phyloP scores from a whole-genome alignment of 192 early-diverging fungal species.

The Chytriomyces confervae region DNA sequence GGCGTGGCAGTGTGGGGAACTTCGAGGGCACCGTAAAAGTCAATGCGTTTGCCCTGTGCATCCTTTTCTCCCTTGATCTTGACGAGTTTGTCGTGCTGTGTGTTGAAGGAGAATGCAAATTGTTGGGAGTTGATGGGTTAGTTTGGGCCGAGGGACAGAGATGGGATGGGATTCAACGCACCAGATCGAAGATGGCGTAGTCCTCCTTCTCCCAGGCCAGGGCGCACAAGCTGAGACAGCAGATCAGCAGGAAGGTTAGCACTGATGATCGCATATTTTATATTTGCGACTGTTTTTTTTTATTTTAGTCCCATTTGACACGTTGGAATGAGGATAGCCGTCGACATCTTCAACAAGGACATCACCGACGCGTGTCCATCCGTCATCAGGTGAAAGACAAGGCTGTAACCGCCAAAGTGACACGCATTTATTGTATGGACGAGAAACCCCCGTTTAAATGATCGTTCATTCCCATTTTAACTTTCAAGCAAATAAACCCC shows the following conservation, averaged over 20 bases:
- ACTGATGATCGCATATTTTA: constrained; percentile 5
- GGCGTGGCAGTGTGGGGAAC: constrained; percentile 40
- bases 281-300: constrained; percentile 1
- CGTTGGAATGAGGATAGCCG: not conserved
- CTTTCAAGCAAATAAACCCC: too few relatives aligned
- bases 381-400: too few relatives aligned
- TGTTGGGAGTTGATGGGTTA: not conserved
- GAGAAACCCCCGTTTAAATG: too few relatives aligned
- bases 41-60: constrained; percentile 16
- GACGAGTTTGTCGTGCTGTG: constrained; percentile 38
- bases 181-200: constrained; percentile 53
- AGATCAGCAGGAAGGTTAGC: not conserved
- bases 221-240: not conserved
- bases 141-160: not conserved
- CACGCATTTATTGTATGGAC: too few relatives aligned
- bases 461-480: too few relatives aligned
- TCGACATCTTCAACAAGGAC: not conserved
- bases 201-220: constrained; percentile 55
- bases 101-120: not conserved
- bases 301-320: not conserved
- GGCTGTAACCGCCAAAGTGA: too few relatives aligned
- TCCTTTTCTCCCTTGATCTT: constrained; percentile 40
- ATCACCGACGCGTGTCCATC: not conserved
- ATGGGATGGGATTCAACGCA: constrained; percentile 1
- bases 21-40: constrained; percentile 47